Evolutionary conservation across 495 filamentous ascomycete species (phyloP), one percentile per base, ranked within the genome.

Genomic region (Penicillium salamii): DNA sequence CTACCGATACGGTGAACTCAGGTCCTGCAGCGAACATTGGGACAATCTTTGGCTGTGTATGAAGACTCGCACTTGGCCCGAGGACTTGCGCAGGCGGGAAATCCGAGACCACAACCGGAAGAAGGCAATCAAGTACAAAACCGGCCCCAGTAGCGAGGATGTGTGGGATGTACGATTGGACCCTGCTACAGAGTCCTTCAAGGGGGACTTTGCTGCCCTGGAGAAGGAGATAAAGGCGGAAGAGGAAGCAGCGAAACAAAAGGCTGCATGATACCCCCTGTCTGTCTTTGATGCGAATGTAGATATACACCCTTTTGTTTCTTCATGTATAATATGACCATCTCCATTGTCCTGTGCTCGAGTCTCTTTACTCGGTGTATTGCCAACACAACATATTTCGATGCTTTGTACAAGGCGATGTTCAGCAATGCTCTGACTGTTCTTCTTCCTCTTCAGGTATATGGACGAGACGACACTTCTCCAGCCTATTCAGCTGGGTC

Each of bases 21-120:
- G 84, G 2, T 73, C 78, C 8, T 98, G 93, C 75, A 72, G 71
- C 21, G 84, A 92, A 55, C 84, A 88, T 36, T 95, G 90, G 88
- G 76, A 83, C 55, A 86, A 92, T 65, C 97, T 93, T 72, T 90
- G 92, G 83, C 88, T 96, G 69, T 98, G 93, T 75, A 95, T 98
- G 89, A 84, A 87, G 47, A 84, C 83, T n/a, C 57, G 69, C 55
- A 77, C 63, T 33, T 65, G 57, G 54, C 34, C 67, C 4, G 71
- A 76, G 1, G 65, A 77, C 28, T 54, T 75, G 55, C 75, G 76
- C 54, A 78, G 74, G 53, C 75, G 71, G 46, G 77, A 76, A 51
- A 80, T 98, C 42, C 70, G 75, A 50, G 85, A 81, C 33, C 80
- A 86, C 65, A 90, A 95, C 66, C 76, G 77, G 47, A 78, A 84